Base-by-base conservation (phyloP, 2,329 filamentous ascomycete genomes). In the Diaporthe ilicicola region DNA sequence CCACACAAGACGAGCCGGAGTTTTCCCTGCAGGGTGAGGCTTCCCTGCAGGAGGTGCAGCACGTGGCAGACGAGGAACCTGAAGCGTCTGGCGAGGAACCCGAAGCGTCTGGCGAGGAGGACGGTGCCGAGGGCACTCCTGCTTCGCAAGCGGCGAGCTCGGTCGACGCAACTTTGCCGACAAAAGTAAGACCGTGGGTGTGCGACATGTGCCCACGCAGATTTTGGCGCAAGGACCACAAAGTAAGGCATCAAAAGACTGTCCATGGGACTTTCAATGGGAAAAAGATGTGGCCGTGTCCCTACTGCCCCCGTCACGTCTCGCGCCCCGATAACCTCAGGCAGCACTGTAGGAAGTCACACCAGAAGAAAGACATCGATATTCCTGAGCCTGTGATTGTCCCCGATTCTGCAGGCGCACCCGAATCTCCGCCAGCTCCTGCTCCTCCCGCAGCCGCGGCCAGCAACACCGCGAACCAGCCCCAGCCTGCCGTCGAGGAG, bases 261-360 rank as follows among this genome's bases (percentile, higher is more conserved):
- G 44, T 13, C 4, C 61, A 65, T n/a, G n/a, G 22, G 29, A n/a
- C n/a, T n/a, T 12, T 12, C 29, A 24, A 9, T 12, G 19, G 9
- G 4, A 15, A 13, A 13, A 3, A n/a, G 17, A 24, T 0, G 3
- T 54, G 7, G 13, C 9, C 1, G 42, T 67, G 65, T 24, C 24
- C 17, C 27, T 0, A 9, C 12, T 67, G 65, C 15, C 1, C 1
- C n/a, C 15, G 3, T 0, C 0, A 4, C 19, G 10, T 22, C 6
- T 39, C 53, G 3, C 65, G 65, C 39, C n/a, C 24, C 13, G 65
- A 68, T 53, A 68, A 68, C 22, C 29, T 37, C 29, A 22, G 4
- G 1, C 1, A 4, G n/a, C 59, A 64, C 59, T 24, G n/a, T 6
- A 12, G 19, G 0, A 24, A 1, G 2, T 2, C 1, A 10, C 44